A percentile compares a stretch with the other conserved stretches of the same genome.
These are phyloP conservation scores for Hericium erinaceus DNA, from an alignment of 768 basidiomycete species.

Conservation along the genomic window DNA sequence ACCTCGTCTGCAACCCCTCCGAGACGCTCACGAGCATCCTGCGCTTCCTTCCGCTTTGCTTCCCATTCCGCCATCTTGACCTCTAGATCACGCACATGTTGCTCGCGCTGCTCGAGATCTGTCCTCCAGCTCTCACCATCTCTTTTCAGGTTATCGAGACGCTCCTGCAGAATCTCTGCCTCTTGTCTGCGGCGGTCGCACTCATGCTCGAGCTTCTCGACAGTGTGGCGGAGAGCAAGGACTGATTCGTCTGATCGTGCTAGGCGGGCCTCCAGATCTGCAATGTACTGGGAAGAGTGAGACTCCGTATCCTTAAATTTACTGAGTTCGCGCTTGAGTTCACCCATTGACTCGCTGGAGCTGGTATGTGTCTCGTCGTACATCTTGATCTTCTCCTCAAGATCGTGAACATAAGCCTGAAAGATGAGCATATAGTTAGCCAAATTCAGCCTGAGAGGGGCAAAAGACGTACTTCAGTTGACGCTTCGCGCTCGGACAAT, in stretches of 20 bases:
- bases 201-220: constrained; percentile 73
- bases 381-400: constrained; percentile 84
- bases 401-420: constrained; percentile 86
- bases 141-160: constrained; percentile 56
- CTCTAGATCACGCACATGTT: constrained; percentile 67
- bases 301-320: constrained; percentile 70
- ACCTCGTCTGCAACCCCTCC: constrained; percentile 63
- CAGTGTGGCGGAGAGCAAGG: constrained; percentile 52
- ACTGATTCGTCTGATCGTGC: constrained; percentile 73
- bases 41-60: constrained; percentile 56
- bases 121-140: constrained; percentile 78
- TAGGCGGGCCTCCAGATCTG: constrained; percentile 78
- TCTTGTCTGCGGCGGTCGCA: constrained; percentile 66
- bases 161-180: constrained; percentile 58
- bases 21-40: constrained; percentile 56
- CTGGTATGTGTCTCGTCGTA: constrained; percentile 73
- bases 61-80: constrained; percentile 73
- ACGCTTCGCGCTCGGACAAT: constrained; percentile 78
- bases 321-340: constrained; percentile 75
- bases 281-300: constrained; percentile 69
- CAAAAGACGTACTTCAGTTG: constrained; percentile 65
- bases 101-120: constrained; percentile 80
- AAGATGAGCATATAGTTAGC: constrained; percentile 11
- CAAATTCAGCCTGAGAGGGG: constrained; percentile 2
- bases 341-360: constrained; percentile 71